Conservation (phyloP, 2,329 filamentous ascomycete genomes). For the Uncinocarpus reesii region DNA sequence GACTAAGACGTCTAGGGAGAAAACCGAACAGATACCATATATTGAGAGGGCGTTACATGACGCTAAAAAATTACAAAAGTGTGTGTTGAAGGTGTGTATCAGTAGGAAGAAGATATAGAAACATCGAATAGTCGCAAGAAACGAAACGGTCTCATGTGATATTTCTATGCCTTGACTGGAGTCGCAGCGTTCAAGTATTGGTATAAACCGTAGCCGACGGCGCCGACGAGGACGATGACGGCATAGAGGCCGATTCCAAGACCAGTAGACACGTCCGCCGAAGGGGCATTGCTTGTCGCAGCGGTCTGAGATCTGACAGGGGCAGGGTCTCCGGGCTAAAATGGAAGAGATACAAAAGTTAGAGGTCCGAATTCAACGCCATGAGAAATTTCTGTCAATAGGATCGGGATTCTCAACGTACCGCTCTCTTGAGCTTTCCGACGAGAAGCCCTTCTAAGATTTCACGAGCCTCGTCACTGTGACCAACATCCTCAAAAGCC, state of each 20-base stretch:
- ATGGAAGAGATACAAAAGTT: neutral
- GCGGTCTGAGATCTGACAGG: conserved; percentile 49
- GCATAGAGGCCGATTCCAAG: conserved; percentile 73
- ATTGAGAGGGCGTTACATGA: neutral
- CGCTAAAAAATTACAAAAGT: conserved; percentile 1
- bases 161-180: conserved; percentile 12
- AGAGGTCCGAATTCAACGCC: conserved; percentile 10
- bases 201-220: conserved; percentile 69
- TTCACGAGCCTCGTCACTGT: conserved; percentile 96
- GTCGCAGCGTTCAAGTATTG: conserved; percentile 52
- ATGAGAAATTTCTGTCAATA: neutral
- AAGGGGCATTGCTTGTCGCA: conserved; percentile 36
- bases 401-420: conserved; percentile 38
- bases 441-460: conserved; percentile 69
- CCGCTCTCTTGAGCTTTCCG: conserved; percentile 69
- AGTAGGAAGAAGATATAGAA: neutral
- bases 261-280: conserved; percentile 30
- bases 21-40: conserved; percentile 6
- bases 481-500: conserved; percentile 97
- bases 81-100: neutral
- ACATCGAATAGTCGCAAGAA: neutral
- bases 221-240: conserved; percentile 65
- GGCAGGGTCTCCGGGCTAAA: conserved; percentile 61
- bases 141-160: neutral
- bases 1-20: conserved; percentile 3